These are phyloP conservation scores for Lagerstroemia speciosa DNA, from an alignment of 345 rosid species.

Conservation along the genomic window DNA sequence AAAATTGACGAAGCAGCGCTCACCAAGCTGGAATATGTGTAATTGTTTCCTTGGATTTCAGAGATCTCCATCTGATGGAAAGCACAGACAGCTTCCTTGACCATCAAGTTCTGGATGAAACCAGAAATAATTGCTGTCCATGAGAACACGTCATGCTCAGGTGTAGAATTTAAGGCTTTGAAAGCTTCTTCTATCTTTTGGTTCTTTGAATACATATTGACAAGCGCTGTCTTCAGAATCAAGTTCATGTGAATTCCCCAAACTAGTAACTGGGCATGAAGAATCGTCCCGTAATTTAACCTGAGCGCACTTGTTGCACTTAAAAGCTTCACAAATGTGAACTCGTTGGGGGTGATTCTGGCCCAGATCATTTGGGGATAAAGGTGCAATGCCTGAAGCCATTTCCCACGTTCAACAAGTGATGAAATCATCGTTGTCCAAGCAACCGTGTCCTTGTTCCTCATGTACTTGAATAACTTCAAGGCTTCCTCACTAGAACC, in stretches of 20 bases:
- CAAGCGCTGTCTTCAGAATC: conserved; percentile 56
- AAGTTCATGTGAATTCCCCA: conserved; percentile 41
- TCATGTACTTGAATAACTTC: conserved; percentile 30
- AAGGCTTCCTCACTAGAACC: conserved; percentile 30
- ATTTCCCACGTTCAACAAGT: conserved; percentile 31
- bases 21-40: conserved; percentile 14
- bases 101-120: conserved; percentile 29
- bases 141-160: conserved; percentile 35
- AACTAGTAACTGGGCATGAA: conserved; percentile 42
- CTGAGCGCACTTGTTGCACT: conserved; percentile 34
- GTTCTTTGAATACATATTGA: conserved; percentile 46
- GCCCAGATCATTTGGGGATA: conserved; percentile 43
- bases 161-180: conserved; percentile 31
- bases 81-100: conserved; percentile 33
- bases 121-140: conserved; percentile 60
- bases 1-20: conserved; percentile 27
- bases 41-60: conserved; percentile 34
- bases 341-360: conserved; percentile 45
- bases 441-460: conserved; percentile 39
- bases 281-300: conserved; percentile 33
- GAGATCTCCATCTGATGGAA: conserved; percentile 41
- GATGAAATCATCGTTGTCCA: conserved; percentile 68
- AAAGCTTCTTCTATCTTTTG: conserved; percentile 38
- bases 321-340: conserved; percentile 53
- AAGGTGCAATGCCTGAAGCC: conserved; percentile 38